Base-by-base conservation (phyloP, 2,329 filamentous ascomycete species). In the Fusarium austroafricanum region DNA sequence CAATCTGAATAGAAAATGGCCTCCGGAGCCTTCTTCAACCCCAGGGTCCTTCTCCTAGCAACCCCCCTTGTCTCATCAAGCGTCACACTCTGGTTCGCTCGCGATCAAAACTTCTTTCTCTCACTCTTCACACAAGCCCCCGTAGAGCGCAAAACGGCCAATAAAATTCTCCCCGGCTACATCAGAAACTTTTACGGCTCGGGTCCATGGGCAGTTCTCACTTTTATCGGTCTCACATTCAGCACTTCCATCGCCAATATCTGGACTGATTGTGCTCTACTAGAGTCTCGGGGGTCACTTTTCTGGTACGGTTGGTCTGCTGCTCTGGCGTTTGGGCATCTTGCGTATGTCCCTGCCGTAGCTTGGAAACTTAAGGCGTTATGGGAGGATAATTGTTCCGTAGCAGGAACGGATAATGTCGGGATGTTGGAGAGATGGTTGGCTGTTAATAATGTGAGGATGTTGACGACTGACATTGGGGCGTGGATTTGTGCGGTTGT, bases 1-100 rank as follows among this genome's bases (percentile, higher is more conserved):
- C 14, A 33, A 15, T 5, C n/a, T n/a, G 33, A 8, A 43, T 23
- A 14, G 6, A 18, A 37, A 14, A 82, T 82, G 80, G 79, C 80
- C 31, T 80, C 79, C 2, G 72, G 73, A 17, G 61, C 67, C 39
- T 79, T 82, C 71, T 76, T 79, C 68, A 77, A 81, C 66, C 77
- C 78, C 12, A 70, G 78, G 43, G 75, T 77, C 9, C 59, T 73
- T 39, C 76, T 85, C 33, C 79, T 83, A 44, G 69, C 82, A 18
- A 76, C 81, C 3, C 83, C 83, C 1, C 74, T 85, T 23, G 66
- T 85, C 65, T 81, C 82, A n/a, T 81, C 82, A 5, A 83, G 83
- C 3, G 79, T 79, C 68, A 79, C 82, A 1, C 76, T 85, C 50
- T 77, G 80, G 68, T 83, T 78, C 75, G 80, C 82, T 15, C 75